Percentiles rank a stretch among this genome's conserved stretches.
Conservation (phyloP, 2,329 filamentous ascomycete genomes). For the Hymenoscyphus salicellus region DNA sequence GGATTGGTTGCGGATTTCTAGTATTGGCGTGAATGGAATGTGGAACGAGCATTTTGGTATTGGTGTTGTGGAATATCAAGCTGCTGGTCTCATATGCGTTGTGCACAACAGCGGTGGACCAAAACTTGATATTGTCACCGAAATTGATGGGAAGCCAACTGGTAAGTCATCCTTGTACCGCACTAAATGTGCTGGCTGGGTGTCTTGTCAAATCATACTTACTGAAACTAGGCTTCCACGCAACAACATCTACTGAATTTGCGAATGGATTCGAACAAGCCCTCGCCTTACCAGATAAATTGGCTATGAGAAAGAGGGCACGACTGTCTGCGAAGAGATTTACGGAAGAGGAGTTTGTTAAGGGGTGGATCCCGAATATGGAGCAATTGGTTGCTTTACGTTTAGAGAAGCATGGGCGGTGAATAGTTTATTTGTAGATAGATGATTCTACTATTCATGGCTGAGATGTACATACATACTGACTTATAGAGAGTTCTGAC, state of each 20-base stretch:
- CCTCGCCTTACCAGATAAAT: conserved; percentile 66
- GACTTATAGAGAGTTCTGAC: neutral
- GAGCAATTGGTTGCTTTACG: conserved; percentile 58
- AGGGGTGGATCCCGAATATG: conserved; percentile 74
- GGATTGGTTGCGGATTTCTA: conserved; percentile 67
- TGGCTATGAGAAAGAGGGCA: conserved; percentile 73
- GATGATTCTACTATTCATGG: neutral
- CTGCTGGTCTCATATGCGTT: conserved; percentile 86
- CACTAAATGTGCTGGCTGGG: neutral
- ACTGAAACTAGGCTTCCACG: conserved; percentile 68
- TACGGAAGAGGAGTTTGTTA: conserved; percentile 79
- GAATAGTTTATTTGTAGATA: conserved; percentile 8
- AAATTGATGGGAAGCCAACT: conserved; percentile 73
- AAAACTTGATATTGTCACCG: conserved; percentile 86
- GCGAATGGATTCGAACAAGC: conserved; percentile 77
- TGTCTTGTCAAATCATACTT: neutral
- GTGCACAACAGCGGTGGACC: conserved; percentile 93
- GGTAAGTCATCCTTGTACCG: conserved; percentile 53
- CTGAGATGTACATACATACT: neutral
- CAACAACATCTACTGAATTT: conserved; percentile 74
- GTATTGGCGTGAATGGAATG: conserved; percentile 94
- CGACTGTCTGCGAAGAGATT: conserved; percentile 78
- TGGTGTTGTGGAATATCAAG: conserved; percentile 96
- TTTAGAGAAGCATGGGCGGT: conserved; percentile 9
- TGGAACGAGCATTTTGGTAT: conserved; percentile 99